phyloP scores from a whole-genome alignment of 345 rosid genomes.

The Populus tremula region DNA sequence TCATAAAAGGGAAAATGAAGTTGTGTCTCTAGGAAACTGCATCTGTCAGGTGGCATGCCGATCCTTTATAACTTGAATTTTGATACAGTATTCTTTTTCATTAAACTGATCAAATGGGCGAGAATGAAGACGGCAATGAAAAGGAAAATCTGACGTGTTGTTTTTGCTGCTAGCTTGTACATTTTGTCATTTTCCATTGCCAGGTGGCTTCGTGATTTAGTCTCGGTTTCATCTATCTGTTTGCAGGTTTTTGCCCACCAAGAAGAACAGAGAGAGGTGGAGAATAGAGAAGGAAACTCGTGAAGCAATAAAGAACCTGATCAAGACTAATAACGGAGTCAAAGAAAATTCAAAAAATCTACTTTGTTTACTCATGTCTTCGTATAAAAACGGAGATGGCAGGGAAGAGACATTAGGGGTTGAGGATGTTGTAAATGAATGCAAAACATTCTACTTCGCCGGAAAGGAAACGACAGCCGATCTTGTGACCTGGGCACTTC shows the following conservation, averaged over 20 bases:
- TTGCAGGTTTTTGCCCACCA: slow-evolving; percentile 64
- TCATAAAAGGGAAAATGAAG: no score
- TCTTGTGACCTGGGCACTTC: slow-evolving; percentile 55
- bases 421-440: slow-evolving; percentile 72
- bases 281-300: slow-evolving; percentile 57
- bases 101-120: no score
- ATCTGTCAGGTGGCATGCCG: no score
- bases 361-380: slow-evolving; percentile 46
- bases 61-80: no score
- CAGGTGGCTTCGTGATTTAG: no score
- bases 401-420: slow-evolving; percentile 48
- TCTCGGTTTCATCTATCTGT: not conserved
- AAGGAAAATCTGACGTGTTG: no score
- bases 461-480: slow-evolving; percentile 74
- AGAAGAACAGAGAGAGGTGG: slow-evolving; percentile 67
- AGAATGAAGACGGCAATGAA: no score
- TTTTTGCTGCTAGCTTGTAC: no score
- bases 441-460: slow-evolving; percentile 77
- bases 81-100: no score
- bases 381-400: slow-evolving; percentile 43
- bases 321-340: slow-evolving; percentile 30
- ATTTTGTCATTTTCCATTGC: no score
- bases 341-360: slow-evolving; percentile 44
- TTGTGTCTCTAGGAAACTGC: no score
- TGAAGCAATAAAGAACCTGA: slow-evolving; percentile 42